A percentile compares a stretch with the other conserved stretches of the same genome.
Evolutionary conservation across 495 filamentous ascomycete genomes (phyloP).

Genomic region (Daldinia bambusicola): DNA sequence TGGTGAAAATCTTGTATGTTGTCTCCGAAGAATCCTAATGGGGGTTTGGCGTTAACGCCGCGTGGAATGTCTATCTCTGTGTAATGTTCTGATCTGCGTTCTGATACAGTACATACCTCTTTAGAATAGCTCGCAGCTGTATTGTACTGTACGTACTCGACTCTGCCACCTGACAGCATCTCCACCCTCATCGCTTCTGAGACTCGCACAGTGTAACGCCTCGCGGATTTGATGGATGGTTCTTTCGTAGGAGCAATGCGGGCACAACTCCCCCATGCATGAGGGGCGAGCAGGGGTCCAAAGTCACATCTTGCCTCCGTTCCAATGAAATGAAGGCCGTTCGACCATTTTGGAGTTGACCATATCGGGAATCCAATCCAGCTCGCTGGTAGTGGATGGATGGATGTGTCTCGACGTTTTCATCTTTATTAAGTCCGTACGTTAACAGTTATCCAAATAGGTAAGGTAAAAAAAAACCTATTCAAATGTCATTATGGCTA

Average conservation of each 20-base stretch:
- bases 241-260: conserved; percentile 40
- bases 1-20: neutral
- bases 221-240: conserved; percentile 34
- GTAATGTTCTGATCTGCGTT: too few species aligned
- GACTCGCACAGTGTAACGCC: conserved; percentile 36
- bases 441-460: conserved; percentile 14
- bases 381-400: conserved; percentile 39
- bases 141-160: neutral
- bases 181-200: conserved; percentile 16
- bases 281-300: conserved; percentile 35
- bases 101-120: neutral
- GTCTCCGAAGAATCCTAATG: conserved; percentile 5
- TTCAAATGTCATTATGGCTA: conserved; percentile 23
- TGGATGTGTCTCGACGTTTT: conserved; percentile 33
- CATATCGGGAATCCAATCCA: conserved; percentile 47
- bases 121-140: conserved; percentile 3
- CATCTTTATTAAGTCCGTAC: conserved; percentile 33
- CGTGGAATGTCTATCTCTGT: neutral
- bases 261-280: conserved; percentile 40
- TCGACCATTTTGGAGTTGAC: conserved; percentile 47
- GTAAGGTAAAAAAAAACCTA: too few species aligned
- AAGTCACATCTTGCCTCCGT: conserved; percentile 41
- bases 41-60: conserved; percentile 1
- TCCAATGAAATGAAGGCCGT: conserved; percentile 44
- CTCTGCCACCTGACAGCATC: conserved; percentile 39